These are phyloP conservation scores for Kalmanozyma brasiliensis DNA, from an alignment of 1,284 basidiomycete genomes.

Conservation along the genomic window DNA sequence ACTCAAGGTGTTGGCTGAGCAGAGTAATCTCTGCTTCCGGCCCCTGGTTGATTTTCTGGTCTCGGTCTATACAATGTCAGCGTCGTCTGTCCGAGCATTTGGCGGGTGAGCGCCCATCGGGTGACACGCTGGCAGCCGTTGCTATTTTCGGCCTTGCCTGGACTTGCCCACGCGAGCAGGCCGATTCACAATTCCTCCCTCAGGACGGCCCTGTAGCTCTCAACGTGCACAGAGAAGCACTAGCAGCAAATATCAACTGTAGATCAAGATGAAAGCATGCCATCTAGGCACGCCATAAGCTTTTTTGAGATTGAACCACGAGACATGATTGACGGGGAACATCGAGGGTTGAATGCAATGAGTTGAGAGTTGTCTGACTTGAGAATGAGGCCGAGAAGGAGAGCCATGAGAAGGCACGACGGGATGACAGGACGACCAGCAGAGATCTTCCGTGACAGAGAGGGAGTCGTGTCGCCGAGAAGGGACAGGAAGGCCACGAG, in stretches of 20 bases:
- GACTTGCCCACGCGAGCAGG: too few species aligned
- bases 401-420: neutral
- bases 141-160: too few species aligned
- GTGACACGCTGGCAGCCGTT: too few species aligned
- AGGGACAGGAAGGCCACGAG: neutral
- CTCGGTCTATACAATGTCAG: too few species aligned
- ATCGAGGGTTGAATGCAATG: slow-evolving; percentile 16
- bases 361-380: too few species aligned
- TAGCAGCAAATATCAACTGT: neutral
- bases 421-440: neutral
- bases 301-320: slow-evolving; percentile 10
- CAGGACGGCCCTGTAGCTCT: neutral
- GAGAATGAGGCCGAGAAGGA: slow-evolving; percentile 1
- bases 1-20: too few species aligned
- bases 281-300: slow-evolving; percentile 17
- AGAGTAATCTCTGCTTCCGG: too few species aligned
- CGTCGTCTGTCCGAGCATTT: too few species aligned
- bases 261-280: slow-evolving; percentile 3
- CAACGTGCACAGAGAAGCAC: neutral
- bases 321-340: neutral
- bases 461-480: slow-evolving; percentile 2
- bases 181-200: too few species aligned
- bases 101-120: too few species aligned
- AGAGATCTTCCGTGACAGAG: neutral
- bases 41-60: too few species aligned